Conservation (phyloP, 1,284 basidiomycete species). For the Veloboletus limbatus region DNA sequence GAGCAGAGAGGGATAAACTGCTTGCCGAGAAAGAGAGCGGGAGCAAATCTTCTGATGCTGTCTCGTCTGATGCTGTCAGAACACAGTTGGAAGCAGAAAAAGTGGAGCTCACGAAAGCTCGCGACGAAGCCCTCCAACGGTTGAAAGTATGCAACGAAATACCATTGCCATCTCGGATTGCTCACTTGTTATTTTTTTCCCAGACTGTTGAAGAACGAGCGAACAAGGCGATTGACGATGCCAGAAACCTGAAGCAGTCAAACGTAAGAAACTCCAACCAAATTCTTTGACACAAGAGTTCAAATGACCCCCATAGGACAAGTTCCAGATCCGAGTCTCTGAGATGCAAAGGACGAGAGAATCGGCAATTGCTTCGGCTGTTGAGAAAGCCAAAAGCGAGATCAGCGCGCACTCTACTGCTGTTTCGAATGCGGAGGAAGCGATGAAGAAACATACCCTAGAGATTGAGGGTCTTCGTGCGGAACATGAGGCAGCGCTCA, state of each 20-base stretch:
- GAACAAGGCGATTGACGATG: constrained; percentile 47
- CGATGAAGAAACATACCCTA: constrained; percentile 51
- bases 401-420: constrained; percentile 23
- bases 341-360: constrained; percentile 40
- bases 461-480: constrained; percentile 56
- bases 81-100: constrained; percentile 57
- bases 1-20: constrained; percentile 57
- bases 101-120: constrained; percentile 50
- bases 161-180: background rate
- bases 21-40: constrained; percentile 56
- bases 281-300: background rate
- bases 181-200: background rate
- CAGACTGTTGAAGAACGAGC: constrained; percentile 47
- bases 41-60: constrained; percentile 29
- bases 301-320: constrained; percentile 37
- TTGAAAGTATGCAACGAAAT: constrained; percentile 46
- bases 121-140: constrained; percentile 56
- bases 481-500: constrained; percentile 55
- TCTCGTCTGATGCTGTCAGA: constrained; percentile 35
- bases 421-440: constrained; percentile 36
- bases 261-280: constrained; percentile 30
- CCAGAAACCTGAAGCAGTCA: constrained; percentile 39
- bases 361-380: constrained; percentile 48
- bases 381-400: constrained; percentile 53
- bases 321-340: constrained; percentile 41